phyloP scores from a whole-genome alignment of 2,329 filamentous ascomycete genomes.

The Fusarium newnesense region DNA sequence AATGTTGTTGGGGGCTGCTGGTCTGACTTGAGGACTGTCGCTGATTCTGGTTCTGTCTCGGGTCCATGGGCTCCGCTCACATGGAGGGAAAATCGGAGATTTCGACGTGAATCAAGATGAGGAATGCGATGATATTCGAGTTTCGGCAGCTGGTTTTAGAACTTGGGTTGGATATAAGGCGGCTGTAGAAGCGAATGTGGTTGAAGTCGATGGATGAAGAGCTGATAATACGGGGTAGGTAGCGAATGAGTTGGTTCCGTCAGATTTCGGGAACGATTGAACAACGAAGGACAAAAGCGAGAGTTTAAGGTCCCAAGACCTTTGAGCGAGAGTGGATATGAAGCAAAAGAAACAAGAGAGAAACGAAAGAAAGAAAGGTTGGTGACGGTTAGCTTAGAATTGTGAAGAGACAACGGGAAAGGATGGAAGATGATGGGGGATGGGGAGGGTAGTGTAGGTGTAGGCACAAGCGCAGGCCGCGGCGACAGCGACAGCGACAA shows the following conservation, averaged over 20 bases:
- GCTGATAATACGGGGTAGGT: conserved; percentile 19
- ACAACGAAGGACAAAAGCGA: conserved; percentile 38
- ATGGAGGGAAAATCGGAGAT: conserved; percentile 44
- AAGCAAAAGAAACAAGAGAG: conserved; percentile 28
- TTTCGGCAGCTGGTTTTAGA: neutral
- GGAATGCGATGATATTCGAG: conserved; percentile 1
- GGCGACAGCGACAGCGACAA: conserved; percentile 14
- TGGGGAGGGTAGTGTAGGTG: conserved; percentile 38
- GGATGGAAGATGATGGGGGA: conserved; percentile 25
- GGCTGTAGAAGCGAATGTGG: conserved; percentile 35
- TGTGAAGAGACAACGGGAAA: conserved; percentile 29
- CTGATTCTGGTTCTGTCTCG: conserved; percentile 34
- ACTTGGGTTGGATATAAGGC: neutral
- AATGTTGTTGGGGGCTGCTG: conserved; percentile 43
- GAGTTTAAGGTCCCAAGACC: conserved; percentile 32
- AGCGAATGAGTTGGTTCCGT: conserved; percentile 21
- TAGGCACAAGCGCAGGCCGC: conserved; percentile 14
- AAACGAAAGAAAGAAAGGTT: conserved; percentile 19
- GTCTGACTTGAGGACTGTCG: conserved; percentile 31
- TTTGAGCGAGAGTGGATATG: conserved; percentile 32
- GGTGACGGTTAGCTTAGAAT: conserved; percentile 29
- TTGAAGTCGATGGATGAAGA: conserved; percentile 28
- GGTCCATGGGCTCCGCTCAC: conserved; percentile 48
- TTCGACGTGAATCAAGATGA: conserved; percentile 23
- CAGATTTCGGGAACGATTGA: conserved; percentile 16